Evolutionary conservation across 306 rosid species (phyloP), one percentile per base, ranked within the genome.

Genomic region (Hippophae gyantsensis): DNA sequence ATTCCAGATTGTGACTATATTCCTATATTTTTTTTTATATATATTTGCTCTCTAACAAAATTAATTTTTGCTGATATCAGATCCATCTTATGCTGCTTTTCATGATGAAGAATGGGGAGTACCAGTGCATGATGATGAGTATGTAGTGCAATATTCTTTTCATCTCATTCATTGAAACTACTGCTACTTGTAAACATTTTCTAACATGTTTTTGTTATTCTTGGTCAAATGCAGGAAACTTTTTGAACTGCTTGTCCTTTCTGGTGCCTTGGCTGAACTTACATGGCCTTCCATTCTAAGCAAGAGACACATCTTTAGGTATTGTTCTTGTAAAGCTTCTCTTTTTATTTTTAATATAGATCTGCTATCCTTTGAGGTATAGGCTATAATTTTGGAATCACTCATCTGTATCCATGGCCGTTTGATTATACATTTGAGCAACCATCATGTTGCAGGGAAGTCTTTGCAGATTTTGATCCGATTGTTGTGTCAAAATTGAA

Each of bases 41-140:
- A 14, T 60, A 9, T 51, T 62, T 47, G 41, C 63, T 51, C 53
- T 56, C 79, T 82, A 60, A 86, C 70, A 3, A 46, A 32, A 65
- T 32, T 72, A n/a, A 61, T 57, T 9, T 60, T 10, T 77, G 40
- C 70, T 80, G 68, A 69, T 59, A 42, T 57, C 76, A 87, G 95
- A 84, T 53, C 83, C 78, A 53, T 69, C 74, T 44, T 87, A 87
- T 51, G 83, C 80, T 62, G 69, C 82, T 74, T 82, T 84, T 73
- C 95, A 87, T 13, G 95, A 87, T 9, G 92, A 82, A 74, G 95
- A 84, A 79, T 87, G 95, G 95, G 95, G 95, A 52, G 74, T 84
- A 73, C 89, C 95, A 6, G 83, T 82, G 40, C 95, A 87, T 43
- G 80, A 87, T 78, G 95, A 84, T 74, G 84, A 75, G 95, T 87